Base-by-base conservation (phyloP, 116 monocot species). In the Cymodocea nodosa region DNA sequence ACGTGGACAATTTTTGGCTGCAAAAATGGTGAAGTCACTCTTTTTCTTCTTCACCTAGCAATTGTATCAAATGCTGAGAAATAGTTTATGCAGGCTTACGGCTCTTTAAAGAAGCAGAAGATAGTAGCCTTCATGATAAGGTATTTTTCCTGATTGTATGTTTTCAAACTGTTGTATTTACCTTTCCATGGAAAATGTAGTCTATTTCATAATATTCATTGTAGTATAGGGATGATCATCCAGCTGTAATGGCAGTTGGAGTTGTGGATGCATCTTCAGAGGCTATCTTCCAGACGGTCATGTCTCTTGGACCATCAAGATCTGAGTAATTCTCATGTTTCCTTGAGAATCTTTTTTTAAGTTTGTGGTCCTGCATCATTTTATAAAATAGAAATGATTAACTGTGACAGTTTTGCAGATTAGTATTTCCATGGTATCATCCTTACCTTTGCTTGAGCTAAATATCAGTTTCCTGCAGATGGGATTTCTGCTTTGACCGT, bases 171-270 rank as follows among this genome's bases (percentile, higher is more conserved):
- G 8, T n/a, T 18, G 15, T 0, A 17, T 9, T 35, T 60, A 35
- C 5, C 17, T 60, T 7, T 16, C 16, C 14, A 8, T 30, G 16
- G 30, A 17, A n/a, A 14, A 15, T 36, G 5, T 35, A 60, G 15
- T 60, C 13, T 12, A 4, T 70, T 77, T 30, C 30, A 30, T 30
- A 30, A 30, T 3, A 1, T 30, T 77, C 55, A 72, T 51, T 36
- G 76, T 74, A 97, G 97, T 62, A 63, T 67, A 91, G 85, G 97
- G 84, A 85, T 85, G 97, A 84, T 68, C 91, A 97, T 78, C 91
- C 97, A 30, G 97, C 97, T 69, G 86, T 97, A 78, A 97, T 97
- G 97, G 97, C 91, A 61, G 91, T 97, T 49, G 91, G 97, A 44
- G 88, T 91, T 34, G 84, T 97, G 48, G 97, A 87, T 74, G 82